A percentile compares a stretch with the other conserved stretches of the same genome.
Conservation (phyloP, 2,329 filamentous ascomycete species). For the Aspergillus pseudoterreus region DNA sequence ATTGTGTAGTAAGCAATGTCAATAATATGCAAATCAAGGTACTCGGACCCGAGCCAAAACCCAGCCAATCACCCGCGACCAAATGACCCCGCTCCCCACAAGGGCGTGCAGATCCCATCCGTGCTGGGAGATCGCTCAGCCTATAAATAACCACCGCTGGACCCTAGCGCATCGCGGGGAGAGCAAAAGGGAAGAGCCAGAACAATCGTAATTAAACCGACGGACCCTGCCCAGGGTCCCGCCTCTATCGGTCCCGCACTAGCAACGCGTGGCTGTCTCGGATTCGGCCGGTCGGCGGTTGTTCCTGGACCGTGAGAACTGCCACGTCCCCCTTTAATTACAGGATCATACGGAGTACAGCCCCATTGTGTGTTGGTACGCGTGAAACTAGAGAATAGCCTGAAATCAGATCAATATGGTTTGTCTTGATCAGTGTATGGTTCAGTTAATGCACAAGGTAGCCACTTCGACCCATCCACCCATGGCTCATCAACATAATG, state of each 20-base stretch:
- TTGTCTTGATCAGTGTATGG: too few species aligned
- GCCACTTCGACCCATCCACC: slow-evolving; percentile 2
- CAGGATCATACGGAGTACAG: too few species aligned
- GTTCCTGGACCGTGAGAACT: not conserved
- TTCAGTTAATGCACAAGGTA: too few species aligned
- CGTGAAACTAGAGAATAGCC: too few species aligned
- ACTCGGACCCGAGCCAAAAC: not conserved
- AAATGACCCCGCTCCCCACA: not conserved
- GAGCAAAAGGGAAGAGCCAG: not conserved
- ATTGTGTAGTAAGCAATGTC: too few species aligned
- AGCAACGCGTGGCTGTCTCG: not conserved
- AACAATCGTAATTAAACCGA: slow-evolving; percentile 1
- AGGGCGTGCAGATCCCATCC: not conserved
- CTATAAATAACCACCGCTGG: not conserved
- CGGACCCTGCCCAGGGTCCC: not conserved
- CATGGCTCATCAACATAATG: slow-evolving; percentile 13
- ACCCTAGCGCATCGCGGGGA: not conserved
- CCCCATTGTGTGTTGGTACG: too few species aligned
- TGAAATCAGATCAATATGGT: too few species aligned
- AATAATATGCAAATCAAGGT: not conserved
- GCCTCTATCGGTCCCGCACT: not conserved
- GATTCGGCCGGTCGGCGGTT: not conserved
- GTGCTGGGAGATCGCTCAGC: not conserved
- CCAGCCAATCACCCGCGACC: not conserved
- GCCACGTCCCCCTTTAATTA: too few species aligned